These are phyloP conservation scores for Sporothrix sp. DNA, from an alignment of 2,329 filamentous ascomycete genomes.

Conservation along the genomic window DNA sequence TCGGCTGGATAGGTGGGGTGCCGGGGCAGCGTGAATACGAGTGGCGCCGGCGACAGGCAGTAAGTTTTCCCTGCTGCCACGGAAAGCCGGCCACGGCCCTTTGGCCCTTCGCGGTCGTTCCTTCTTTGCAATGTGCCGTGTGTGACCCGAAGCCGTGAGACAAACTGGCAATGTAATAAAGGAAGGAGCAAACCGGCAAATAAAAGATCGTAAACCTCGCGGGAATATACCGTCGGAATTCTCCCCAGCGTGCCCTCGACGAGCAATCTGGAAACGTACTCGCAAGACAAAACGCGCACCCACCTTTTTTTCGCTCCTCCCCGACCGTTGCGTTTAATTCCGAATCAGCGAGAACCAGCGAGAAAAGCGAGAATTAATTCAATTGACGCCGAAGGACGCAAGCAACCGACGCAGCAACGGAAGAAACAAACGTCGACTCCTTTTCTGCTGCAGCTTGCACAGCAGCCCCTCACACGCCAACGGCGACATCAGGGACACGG, in stretches of 20 bases:
- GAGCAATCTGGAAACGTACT: not conserved
- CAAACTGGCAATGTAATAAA: too few species aligned
- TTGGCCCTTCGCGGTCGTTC: not conserved
- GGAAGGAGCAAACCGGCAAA: too few species aligned
- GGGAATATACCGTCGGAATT: too few species aligned
- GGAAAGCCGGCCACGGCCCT: not conserved
- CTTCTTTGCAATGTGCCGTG: not conserved
- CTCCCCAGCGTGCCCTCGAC: too few species aligned
- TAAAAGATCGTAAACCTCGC: not conserved
- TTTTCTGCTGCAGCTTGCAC: not conserved
- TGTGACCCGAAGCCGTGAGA: not conserved
- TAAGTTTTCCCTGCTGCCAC: constrained; percentile 1
- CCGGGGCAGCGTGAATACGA: not conserved
- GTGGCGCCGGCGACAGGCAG: not conserved
- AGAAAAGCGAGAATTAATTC: not conserved
- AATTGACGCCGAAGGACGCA: not conserved
- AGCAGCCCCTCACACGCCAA: not conserved
- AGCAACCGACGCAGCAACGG: not conserved
- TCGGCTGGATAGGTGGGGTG: constrained; percentile 2
- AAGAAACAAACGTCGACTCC: not conserved
- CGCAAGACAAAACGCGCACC: not conserved
- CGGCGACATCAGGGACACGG: not conserved
- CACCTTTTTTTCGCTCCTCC: not conserved
- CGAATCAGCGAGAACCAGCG: constrained; percentile 1
- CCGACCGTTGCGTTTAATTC: not conserved